Evolutionary conservation across 2,329 filamentous ascomycete species (phyloP), one percentile per base, ranked within the genome.

Genomic region (Phialemoniopsis sp.): DNA sequence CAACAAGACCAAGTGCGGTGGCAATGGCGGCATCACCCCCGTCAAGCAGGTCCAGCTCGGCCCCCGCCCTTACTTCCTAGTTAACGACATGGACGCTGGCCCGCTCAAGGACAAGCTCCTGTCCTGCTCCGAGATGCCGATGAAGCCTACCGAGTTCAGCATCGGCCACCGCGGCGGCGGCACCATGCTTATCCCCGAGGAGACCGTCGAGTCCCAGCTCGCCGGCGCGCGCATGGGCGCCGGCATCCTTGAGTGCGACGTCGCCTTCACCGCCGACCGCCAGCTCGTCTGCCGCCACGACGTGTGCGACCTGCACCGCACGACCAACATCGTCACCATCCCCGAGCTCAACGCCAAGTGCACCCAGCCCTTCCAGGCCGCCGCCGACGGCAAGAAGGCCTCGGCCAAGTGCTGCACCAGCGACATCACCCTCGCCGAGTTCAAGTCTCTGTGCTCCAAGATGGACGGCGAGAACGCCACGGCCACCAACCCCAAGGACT

Each of bases 391-490:
- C 38, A 60, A 59, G 5, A 52, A 66, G 1, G 83, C 83, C 2
- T 68, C 63, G 13, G 82, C 81, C 12, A 76, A 76, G 47, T 87
- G 83, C 68, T 87, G 83, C 68, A 86, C 83, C 3, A 80, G 73
- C 49, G 84, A 87, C 54, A 76, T 87, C 52, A 86, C 82, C 1
- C 63, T 83, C 29, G 68, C 68, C 34, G 84, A 87, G 60, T 86
- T 78, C 68, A 77, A 79, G 59, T 66, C 71, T 5, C 73, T 87
- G 5, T 87, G 83, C 62, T 74, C 73, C 52, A 86, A 85, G 62
- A 85, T 85, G 80, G 83, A 87, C 52, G 75, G 75, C 36, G 74
- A 62, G 54, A 80, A 83, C 51, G 58, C 67, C 46, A 70, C 64
- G 34, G 82, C 79, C 28, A 73, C 73, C 15, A 85, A 72, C 2